Evolutionary conservation across 1,284 basidiomycete species (phyloP).

Genomic region (Caloboletus firmus): DNA sequence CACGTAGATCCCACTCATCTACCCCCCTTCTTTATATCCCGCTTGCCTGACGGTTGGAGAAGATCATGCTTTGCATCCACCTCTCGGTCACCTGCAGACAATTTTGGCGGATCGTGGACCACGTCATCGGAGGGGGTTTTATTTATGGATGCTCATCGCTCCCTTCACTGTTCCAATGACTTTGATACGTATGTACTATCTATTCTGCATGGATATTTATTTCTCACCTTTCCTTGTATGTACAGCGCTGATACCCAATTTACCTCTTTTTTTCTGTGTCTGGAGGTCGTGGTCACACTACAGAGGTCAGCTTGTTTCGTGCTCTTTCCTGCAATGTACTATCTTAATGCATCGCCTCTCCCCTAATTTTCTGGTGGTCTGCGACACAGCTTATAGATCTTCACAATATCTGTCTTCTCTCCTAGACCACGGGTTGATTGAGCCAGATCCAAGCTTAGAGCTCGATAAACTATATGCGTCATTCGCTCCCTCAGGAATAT

Average conservation of each 20-base stretch:
- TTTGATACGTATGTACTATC: slow-evolving; percentile 62
- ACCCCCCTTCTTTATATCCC: slow-evolving; percentile 57
- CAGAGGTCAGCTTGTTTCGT: slow-evolving; percentile 48
- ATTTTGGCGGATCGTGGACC: slow-evolving; percentile 58
- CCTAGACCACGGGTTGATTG: slow-evolving; percentile 53
- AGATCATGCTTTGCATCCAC: slow-evolving; percentile 25
- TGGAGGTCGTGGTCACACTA: slow-evolving; percentile 85
- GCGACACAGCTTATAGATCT: slow-evolving; percentile 62
- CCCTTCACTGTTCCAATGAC: slow-evolving; percentile 73
- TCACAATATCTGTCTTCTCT: slow-evolving; percentile 67
- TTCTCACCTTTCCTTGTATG: slow-evolving; percentile 4
- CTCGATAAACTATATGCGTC: slow-evolving; percentile 60
- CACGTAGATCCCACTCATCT: slow-evolving; percentile 63
- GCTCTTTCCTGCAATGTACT: background rate
- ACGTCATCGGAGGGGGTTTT: slow-evolving; percentile 63
- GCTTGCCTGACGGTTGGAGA: background rate
- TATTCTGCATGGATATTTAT: background rate
- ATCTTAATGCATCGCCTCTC: background rate
- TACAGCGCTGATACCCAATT: slow-evolving; percentile 74
- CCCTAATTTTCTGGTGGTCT: background rate
- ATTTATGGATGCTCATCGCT: slow-evolving; percentile 58
- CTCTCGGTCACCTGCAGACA: slow-evolving; percentile 53
- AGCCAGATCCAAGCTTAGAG: slow-evolving; percentile 50
- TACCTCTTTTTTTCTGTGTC: slow-evolving; percentile 80
- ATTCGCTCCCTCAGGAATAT: background rate